A percentile compares a stretch with the other conserved stretches of the same genome.
These are phyloP conservation scores for Fusarium miscanthi DNA, from an alignment of 2,329 filamentous ascomycete genomes.

Conservation along the genomic window DNA sequence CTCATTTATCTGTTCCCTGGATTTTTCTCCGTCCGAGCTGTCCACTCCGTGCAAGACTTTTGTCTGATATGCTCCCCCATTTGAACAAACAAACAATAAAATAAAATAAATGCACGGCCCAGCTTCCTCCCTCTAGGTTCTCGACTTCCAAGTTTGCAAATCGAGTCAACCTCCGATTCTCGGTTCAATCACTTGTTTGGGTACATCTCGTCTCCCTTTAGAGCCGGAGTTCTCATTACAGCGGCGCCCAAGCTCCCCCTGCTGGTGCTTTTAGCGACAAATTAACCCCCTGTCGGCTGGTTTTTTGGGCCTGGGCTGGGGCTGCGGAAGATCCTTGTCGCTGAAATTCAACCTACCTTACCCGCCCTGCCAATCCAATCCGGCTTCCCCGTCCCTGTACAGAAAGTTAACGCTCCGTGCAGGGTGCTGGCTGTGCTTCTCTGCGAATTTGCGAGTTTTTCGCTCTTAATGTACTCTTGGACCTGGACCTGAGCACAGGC, in stretches of 20 bases:
- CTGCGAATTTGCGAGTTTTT: slow-evolving; percentile 41
- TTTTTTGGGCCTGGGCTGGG: slow-evolving; percentile 24
- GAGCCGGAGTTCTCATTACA: slow-evolving; percentile 31
- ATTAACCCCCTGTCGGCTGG: slow-evolving; percentile 14
- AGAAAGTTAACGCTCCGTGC: slow-evolving; percentile 34
- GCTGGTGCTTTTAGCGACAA: slow-evolving; percentile 17
- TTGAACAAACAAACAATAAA: slow-evolving; percentile 1
- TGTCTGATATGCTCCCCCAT: background rate
- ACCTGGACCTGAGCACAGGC: slow-evolving; percentile 14
- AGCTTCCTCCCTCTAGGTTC: slow-evolving; percentile 20
- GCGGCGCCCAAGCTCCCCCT: slow-evolving; percentile 34
- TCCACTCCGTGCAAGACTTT: slow-evolving; percentile 13
- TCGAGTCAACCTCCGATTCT: slow-evolving; percentile 20
- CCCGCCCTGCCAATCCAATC: slow-evolving; percentile 41
- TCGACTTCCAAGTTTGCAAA: slow-evolving; percentile 27
- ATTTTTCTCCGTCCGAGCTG: slow-evolving; percentile 12
- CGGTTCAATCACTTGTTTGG: slow-evolving; percentile 29
- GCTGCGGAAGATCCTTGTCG: slow-evolving; percentile 25
- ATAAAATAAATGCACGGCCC: slow-evolving; percentile 3
- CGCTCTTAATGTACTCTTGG: slow-evolving; percentile 25
- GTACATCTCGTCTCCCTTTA: slow-evolving; percentile 18
- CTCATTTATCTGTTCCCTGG: slow-evolving; percentile 29
- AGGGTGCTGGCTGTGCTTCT: slow-evolving; percentile 31
- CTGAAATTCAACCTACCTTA: slow-evolving; percentile 32
- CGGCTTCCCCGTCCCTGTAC: slow-evolving; percentile 41